Evolutionary conservation across 768 basidiomycete species (phyloP).

Genomic region (Hygrophorus pudorinus): DNA sequence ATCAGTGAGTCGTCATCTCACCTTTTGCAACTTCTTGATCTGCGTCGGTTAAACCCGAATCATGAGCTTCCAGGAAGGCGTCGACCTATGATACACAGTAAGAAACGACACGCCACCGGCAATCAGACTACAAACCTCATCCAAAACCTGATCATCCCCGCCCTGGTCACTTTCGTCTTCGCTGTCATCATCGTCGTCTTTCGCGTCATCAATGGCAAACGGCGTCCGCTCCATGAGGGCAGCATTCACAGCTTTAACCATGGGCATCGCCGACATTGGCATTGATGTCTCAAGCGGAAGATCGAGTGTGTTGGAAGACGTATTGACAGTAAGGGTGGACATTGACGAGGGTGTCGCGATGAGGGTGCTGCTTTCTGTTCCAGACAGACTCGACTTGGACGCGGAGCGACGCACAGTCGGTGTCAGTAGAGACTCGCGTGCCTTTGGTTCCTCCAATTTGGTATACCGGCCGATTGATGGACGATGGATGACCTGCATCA

Average conservation of each 20-base stretch:
- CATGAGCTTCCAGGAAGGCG: constrained; percentile 91
- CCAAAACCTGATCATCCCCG: constrained; percentile 72
- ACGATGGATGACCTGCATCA: constrained; percentile 48
- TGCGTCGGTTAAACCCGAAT: constrained; percentile 71
- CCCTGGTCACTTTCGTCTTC: constrained; percentile 43
- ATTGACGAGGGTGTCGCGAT: constrained; percentile 22
- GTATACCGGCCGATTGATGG: constrained; percentile 86
- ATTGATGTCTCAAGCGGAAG: constrained; percentile 25
- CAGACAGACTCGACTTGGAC: constrained; percentile 41
- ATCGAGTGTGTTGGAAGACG: constrained; percentile 17
- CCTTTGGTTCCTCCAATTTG: constrained; percentile 77
- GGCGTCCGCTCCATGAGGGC: constrained; percentile 86
- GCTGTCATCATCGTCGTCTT: constrained; percentile 72
- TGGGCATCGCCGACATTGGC: constrained; percentile 34
- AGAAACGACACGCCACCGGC: not conserved
- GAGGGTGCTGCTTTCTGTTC: constrained; percentile 23
- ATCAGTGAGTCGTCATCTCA: constrained; percentile 20
- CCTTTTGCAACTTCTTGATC: constrained; percentile 74
- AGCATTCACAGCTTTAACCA: constrained; percentile 68
- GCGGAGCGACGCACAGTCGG: constrained; percentile 52
- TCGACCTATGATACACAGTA: constrained; percentile 49
- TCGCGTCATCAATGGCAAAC: constrained; percentile 95
- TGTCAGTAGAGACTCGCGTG: constrained; percentile 77
- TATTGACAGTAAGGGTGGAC: constrained; percentile 42
- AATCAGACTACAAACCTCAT: constrained; percentile 50